Percentiles rank a stretch among this genome's conserved stretches.
These are phyloP conservation scores for Exophiala viscosa DNA, from an alignment of 2,329 filamentous ascomycete species.

Conservation along the genomic window DNA sequence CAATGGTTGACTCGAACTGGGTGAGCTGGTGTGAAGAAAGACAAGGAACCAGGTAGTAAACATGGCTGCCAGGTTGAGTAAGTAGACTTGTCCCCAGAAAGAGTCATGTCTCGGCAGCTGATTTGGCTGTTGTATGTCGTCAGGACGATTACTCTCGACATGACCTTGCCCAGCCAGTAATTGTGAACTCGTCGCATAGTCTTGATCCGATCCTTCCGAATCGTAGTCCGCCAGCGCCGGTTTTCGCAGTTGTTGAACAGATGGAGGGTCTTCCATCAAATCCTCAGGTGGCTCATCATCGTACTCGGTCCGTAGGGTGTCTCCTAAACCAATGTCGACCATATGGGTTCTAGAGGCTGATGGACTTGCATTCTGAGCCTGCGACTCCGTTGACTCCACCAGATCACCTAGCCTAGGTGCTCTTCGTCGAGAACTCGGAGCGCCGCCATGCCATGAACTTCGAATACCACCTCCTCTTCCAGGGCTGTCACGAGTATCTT, in stretches of 20 bases:
- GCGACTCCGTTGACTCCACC: conserved; percentile 33
- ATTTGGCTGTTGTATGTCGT: conserved; percentile 56
- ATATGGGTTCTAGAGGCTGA: conserved; percentile 49
- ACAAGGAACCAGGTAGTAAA: conserved; percentile 86
- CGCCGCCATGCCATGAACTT: conserved; percentile 56
- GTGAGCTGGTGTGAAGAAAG: conserved; percentile 78
- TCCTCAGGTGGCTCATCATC: conserved; percentile 41
- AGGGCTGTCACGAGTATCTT: conserved; percentile 38
- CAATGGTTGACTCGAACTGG: conserved; percentile 64
- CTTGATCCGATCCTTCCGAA: conserved; percentile 51
- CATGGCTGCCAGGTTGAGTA: conserved; percentile 78
- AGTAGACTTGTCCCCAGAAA: conserved; percentile 87
- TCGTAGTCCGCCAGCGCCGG: conserved; percentile 38
- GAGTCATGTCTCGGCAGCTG: conserved; percentile 79
- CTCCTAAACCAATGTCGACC: conserved; percentile 82
- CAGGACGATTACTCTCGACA: conserved; percentile 52
- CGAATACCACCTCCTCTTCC: conserved; percentile 50
- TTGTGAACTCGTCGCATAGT: conserved; percentile 31
- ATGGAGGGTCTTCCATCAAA: conserved; percentile 51
- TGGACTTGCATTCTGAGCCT: conserved; percentile 56
- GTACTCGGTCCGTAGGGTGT: conserved; percentile 50
- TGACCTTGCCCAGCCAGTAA: conserved; percentile 44
- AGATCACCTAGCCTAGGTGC: conserved; percentile 35
- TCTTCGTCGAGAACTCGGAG: conserved; percentile 39
- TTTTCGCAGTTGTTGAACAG: conserved; percentile 56